Evolutionary conservation across 768 basidiomycete genomes (phyloP).

Genomic region (Mycena rosella): DNA sequence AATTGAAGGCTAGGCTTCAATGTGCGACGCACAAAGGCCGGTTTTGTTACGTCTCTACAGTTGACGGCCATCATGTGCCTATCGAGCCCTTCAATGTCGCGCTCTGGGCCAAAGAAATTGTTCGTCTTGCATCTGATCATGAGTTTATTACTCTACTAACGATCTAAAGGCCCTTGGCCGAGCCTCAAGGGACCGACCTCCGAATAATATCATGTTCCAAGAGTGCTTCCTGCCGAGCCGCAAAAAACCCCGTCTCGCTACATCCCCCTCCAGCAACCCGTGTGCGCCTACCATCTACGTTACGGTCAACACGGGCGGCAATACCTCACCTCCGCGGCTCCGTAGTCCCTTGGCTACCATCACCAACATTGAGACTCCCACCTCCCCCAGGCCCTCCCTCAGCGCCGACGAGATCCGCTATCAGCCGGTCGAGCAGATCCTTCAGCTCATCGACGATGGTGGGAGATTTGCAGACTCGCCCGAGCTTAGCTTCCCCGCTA

Average conservation of each 20-base stretch:
- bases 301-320: slow-evolving; percentile 9
- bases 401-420: slow-evolving; percentile 7
- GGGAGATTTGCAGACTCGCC: slow-evolving; percentile 12
- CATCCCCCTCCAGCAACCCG: slow-evolving; percentile 1
- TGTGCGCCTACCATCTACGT: slow-evolving; percentile 18
- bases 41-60: slow-evolving; percentile 13
- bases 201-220: slow-evolving; percentile 19
- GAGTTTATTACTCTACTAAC: not conserved
- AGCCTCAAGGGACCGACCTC: slow-evolving; percentile 5
- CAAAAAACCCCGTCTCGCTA: not conserved
- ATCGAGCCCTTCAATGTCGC: slow-evolving; percentile 1
- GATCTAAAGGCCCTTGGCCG: not conserved
- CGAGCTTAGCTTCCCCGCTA: slow-evolving; percentile 9
- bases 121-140: slow-evolving; percentile 6
- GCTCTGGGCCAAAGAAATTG: slow-evolving; percentile 25
- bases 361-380: slow-evolving; percentile 6
- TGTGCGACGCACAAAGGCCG: slow-evolving; percentile 16
- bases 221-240: slow-evolving; percentile 10
- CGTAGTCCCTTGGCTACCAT: slow-evolving; percentile 7
- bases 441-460: slow-evolving; percentile 9
- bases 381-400: not conserved
- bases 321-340: slow-evolving; percentile 9
- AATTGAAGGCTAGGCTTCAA: slow-evolving; percentile 9
- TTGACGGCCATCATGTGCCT: slow-evolving; percentile 16
- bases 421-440: slow-evolving; percentile 1